phyloP scores from a whole-genome alignment of 306 rosid genomes.

The Comarum palustre region DNA sequence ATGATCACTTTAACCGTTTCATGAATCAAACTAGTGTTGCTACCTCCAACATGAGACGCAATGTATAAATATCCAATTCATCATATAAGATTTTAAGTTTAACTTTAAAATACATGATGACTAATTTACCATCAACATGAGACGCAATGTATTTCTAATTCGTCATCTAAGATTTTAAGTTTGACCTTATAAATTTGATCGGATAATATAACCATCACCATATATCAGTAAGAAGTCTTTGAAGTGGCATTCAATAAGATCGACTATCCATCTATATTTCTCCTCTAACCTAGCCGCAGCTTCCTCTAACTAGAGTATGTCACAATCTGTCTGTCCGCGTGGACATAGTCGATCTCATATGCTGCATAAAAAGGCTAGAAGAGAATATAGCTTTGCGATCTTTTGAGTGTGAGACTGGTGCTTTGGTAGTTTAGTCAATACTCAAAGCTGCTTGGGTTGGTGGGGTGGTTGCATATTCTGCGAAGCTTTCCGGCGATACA shows the following conservation, averaged over 20 bases:
- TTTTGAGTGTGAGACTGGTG: neutral
- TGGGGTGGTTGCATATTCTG: constrained; percentile 10
- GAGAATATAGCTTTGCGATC: neutral
- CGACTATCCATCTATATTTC: neutral
- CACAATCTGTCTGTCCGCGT: constrained; percentile 18
- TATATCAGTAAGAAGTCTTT: neutral
- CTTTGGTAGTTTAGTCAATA: constrained; percentile 13
- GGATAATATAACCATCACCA: neutral
- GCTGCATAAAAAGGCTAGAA: neutral
- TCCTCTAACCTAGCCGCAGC: neutral
- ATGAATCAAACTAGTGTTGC: too few species aligned
- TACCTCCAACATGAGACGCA: neutral
- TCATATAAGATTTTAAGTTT: neutral
- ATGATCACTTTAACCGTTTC: too few species aligned
- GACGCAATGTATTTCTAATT: neutral
- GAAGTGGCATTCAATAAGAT: neutral
- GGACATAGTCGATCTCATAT: neutral
- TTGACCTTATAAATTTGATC: neutral
- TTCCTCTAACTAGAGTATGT: constrained; percentile 10
- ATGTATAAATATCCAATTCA: neutral
- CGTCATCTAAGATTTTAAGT: neutral
- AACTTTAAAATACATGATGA: too few species aligned
- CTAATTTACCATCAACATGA: neutral
- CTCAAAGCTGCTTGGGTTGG: neutral
- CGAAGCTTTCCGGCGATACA: constrained; percentile 14